Evolutionary conservation across 73 alveolate genomes (phyloP).

Genomic region (Tetrahymena malaccensis): DNA sequence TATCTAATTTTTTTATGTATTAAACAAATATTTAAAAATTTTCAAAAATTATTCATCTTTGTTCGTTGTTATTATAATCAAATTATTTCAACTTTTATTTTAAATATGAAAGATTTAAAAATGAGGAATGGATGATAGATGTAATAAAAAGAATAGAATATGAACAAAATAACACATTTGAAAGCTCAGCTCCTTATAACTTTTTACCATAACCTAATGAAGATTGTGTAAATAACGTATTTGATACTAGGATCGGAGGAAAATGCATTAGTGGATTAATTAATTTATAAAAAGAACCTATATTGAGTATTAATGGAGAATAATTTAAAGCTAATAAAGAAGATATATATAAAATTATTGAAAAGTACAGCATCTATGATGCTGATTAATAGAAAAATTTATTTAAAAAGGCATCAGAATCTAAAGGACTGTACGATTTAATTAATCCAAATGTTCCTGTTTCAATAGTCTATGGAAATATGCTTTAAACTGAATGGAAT

Average conservation of each 20-base stretch:
- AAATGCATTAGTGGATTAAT: neutral
- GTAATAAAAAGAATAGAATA: neutral
- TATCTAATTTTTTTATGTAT: no score
- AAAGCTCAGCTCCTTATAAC: neutral
- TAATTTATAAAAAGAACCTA: neutral
- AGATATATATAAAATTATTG: neutral
- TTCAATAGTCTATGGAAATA: constrained; percentile 1
- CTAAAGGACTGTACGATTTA: neutral
- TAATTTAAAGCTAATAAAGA: neutral
- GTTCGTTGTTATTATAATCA: no score
- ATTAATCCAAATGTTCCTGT: constrained; percentile 21
- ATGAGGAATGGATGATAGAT: constrained; percentile 30
- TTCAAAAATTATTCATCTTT: no score
- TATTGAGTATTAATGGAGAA: neutral
- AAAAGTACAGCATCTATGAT: neutral
- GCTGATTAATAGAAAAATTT: neutral
- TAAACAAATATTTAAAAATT: no score
- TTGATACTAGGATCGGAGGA: neutral
- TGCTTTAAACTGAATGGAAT: constrained; percentile 1
- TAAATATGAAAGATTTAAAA: neutral
- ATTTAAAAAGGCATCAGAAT: neutral
- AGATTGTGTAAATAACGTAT: neutral
- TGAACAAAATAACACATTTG: neutral
- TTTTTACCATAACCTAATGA: constrained; percentile 6
- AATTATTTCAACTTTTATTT: no score